Base-by-base conservation (phyloP, 805 yeast genomes). In the Kazachstania psychrophila region DNA sequence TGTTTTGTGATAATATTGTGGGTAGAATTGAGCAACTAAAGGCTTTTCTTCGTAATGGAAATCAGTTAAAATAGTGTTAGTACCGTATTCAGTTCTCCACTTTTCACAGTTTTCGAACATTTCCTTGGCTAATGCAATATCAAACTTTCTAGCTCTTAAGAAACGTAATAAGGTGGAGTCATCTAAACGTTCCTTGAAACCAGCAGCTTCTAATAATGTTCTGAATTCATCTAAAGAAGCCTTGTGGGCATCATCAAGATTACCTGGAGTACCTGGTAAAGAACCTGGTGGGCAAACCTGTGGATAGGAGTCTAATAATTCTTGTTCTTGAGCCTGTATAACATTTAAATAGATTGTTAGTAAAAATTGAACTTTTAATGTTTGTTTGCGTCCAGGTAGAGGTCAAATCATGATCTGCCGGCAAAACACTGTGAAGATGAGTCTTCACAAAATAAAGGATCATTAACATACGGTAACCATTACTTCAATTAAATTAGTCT, bases 1-100 rank as follows among this genome's bases (percentile, higher is more conserved):
- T 23, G 89, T 85, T 68, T 92, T 88, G 68, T 92, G 97, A 63
- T 92, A 92, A 66, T 88, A 92, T 66, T 88, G 96, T 24, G 98
- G 98, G 62, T 92, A 92, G 62, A 69, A 80, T 56, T 75, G 71
- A 43, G 95, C 95, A 46, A 88, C 96, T 35, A 75, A 61, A 19
- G 92, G 82, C 66, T 92, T 92, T 68, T 92, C 98, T n/a, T 75
- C 77, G 66, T 89, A 92, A 43, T 83, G 77, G 72, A 89, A 92
- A 58, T 86, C 95, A 49, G 71, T 68, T 54, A 92, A 70, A 46
- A 92, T 81, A 31, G 89, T 84, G 64, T 89, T 81, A 24, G 87
- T 76, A 44, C 95, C 96, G 49, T 71, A 86, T 43, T 78, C 83
- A 54, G 73, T 65, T 61, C 98, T 78, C 98, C 98, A 92, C 43